A percentile compares a stretch with the other conserved stretches of the same genome.
Conservation (phyloP, 257 asterid species). For the Capsicum baccatum region DNA sequence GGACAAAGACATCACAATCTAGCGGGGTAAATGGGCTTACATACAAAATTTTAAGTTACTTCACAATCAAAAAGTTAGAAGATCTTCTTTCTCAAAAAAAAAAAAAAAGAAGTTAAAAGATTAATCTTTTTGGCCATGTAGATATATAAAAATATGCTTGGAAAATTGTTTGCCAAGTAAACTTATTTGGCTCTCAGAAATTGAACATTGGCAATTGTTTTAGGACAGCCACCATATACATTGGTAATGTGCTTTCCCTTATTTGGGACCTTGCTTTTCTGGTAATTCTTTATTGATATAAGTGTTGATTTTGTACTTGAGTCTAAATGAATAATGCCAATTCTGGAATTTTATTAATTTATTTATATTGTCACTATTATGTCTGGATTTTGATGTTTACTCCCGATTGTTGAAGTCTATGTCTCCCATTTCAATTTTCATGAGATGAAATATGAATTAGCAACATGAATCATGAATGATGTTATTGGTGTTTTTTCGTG, state of each 20-base stretch:
- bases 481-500: not conserved
- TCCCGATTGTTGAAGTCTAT: not conserved
- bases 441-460: not conserved
- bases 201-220: not conserved
- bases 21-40: not conserved
- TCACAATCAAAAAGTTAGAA: not conserved
- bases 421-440: not conserved
- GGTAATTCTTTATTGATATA: not conserved
- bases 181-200: not conserved
- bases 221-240: not conserved
- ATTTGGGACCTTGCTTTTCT: conserved; percentile 3
- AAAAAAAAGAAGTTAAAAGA: not conserved
- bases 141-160: not conserved
- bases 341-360: not conserved
- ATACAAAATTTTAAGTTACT: not conserved
- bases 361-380: not conserved
- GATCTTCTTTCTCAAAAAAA: too few relatives aligned
- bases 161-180: not conserved
- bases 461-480: not conserved
- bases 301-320: not conserved
- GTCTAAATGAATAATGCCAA: not conserved
- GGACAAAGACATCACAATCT: not conserved
- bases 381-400: not conserved
- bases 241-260: not conserved
- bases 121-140: not conserved